Base-by-base conservation (phyloP, 768 basidiomycete species). In the Russula olivacea region DNA sequence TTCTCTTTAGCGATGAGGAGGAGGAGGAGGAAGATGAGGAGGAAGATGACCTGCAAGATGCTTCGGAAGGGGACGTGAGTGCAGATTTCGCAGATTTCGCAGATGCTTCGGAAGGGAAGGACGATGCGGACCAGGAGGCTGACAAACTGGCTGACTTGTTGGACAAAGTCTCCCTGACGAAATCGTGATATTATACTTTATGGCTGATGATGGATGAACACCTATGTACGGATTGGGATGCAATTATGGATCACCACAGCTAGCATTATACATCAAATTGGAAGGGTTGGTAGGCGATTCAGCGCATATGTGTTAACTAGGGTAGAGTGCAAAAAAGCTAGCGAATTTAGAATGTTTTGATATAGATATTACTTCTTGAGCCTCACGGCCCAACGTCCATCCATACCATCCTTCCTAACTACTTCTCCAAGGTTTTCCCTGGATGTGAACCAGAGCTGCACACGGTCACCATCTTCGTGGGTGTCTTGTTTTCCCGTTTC, bases 1-100 rank as follows among this genome's bases (percentile, higher is more conserved):
- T 91, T 6, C 75, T 86, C 8, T 77, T 83, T 0, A 79, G 81
- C 1, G 89, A 94, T 59, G 91, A 91, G n/a, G 92, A 95, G 1
- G 90, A 91, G 25, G 83, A 85, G 40, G 86, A 91, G 54, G 88
- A 81, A 59, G 79, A 71, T 76, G 65, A 79, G 45, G 79, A 79
- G 75, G 70, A 78, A 23, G 79, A 80, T 34, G 82, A 76, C 40
- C 76, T 79, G 38, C 77, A 75, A 38, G 62, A 49, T 50, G 73
- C 68, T 28, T 69, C 70, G 45, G 75, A 75, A 58, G 72, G 72
- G 8, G 63, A 66, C 8, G 72, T 71, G 45, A 69, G 68, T 23
- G 68, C 61, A 30, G 71, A 66, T 38, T 56, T 56, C 3, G 69
- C 69, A 30, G 71, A 66, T 34, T 56, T 56, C 2, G 69, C 69